Conservation (phyloP, 2,329 filamentous ascomycete genomes). For the Ophiostoma tasmaniense region DNA sequence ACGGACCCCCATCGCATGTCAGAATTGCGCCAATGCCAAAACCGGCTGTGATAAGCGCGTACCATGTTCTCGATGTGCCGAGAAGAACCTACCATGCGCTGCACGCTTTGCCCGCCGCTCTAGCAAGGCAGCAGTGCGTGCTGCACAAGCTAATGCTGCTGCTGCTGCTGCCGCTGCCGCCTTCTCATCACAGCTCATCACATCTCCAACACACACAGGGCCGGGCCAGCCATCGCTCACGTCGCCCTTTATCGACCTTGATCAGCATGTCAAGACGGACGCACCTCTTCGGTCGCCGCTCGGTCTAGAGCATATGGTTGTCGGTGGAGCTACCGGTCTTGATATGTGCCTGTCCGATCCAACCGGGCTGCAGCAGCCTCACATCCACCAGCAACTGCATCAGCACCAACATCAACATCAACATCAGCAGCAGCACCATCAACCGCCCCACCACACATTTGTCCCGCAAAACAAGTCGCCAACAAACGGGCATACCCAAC, state of each 20-base stretch:
- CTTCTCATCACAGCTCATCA: slow-evolving; percentile 22
- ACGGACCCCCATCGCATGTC: slow-evolving; percentile 40
- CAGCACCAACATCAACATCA: slow-evolving; percentile 14
- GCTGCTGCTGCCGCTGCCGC: slow-evolving; percentile 24
- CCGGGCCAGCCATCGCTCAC: slow-evolving; percentile 25
- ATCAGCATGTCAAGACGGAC: slow-evolving; percentile 17
- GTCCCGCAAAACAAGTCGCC: slow-evolving; percentile 26
- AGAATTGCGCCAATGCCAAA: slow-evolving; percentile 42
- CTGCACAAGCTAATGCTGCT: slow-evolving; percentile 34
- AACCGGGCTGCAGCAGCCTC: slow-evolving; percentile 12
- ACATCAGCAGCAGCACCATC: not conserved
- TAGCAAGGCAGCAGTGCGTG: slow-evolving; percentile 39
- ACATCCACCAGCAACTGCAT: slow-evolving; percentile 12
- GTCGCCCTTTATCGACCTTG: slow-evolving; percentile 33
- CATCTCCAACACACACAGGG: slow-evolving; percentile 22
- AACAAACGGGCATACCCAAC: slow-evolving; percentile 25
- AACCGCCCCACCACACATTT: not conserved
- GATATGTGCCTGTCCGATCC: slow-evolving; percentile 19
- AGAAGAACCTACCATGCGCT: slow-evolving; percentile 41
- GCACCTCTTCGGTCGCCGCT: slow-evolving; percentile 5
- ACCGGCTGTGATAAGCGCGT: slow-evolving; percentile 43
- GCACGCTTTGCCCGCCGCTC: slow-evolving; percentile 43
- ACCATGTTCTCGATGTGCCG: slow-evolving; percentile 40
- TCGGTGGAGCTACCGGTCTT: slow-evolving; percentile 7
- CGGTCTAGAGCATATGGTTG: slow-evolving; percentile 15